Conservation (phyloP, 2,329 filamentous ascomycete genomes). For the Akanthomyces muscarius region DNA sequence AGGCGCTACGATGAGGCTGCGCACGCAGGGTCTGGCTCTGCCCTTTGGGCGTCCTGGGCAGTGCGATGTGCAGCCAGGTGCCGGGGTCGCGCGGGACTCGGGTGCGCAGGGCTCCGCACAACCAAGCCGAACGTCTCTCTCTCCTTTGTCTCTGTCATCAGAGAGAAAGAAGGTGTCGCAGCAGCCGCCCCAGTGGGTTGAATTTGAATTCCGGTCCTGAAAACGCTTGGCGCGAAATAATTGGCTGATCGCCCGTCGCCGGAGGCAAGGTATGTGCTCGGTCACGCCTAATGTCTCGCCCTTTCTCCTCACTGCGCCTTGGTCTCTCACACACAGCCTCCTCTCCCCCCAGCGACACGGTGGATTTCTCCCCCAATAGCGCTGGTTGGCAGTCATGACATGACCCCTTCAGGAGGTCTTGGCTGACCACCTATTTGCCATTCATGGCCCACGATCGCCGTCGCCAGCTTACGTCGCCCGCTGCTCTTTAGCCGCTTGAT, state of each 20-base stretch:
- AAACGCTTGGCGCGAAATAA: background rate
- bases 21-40: background rate
- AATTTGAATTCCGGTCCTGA: background rate
- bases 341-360: background rate
- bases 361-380: background rate
- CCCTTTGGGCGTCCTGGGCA: background rate
- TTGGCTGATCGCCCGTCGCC: background rate
- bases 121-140: background rate
- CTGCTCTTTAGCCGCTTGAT: background rate
- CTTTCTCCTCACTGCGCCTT: conserved; percentile 5
- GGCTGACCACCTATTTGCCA: background rate
- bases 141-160: background rate
- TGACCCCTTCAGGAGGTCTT: conserved; percentile 6
- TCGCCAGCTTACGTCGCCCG: conserved; percentile 9
- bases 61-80: conserved; percentile 5
- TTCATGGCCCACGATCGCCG: background rate
- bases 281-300: background rate
- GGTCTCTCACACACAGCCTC: conserved; percentile 7
- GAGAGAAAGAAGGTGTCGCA: background rate
- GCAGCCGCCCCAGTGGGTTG: background rate
- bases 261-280: background rate
- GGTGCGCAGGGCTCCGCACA: conserved; percentile 2
- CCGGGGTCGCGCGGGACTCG: background rate
- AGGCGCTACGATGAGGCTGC: background rate
- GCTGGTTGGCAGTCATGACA: background rate